phyloP scores from a whole-genome alignment of 2,329 filamentous ascomycete species.

The Ophiocordyceps camponoti-leonardi region DNA sequence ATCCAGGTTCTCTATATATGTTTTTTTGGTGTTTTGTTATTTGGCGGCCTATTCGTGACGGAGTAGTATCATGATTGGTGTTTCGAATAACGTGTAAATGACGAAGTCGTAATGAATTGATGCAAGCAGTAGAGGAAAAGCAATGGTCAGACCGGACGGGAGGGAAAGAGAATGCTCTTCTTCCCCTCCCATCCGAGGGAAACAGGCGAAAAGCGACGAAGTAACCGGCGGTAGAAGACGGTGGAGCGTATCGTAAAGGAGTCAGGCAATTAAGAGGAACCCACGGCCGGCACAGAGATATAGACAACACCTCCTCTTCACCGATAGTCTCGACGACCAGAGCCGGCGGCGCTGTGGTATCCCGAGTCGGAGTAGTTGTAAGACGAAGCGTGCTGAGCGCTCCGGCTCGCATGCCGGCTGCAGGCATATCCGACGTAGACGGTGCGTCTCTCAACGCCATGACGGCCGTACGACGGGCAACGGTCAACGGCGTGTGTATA shows the following conservation, averaged over 20 bases:
- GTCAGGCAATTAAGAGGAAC: constrained; percentile 2
- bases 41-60: neutral
- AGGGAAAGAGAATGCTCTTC: too few species aligned
- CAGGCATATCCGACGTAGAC: constrained; percentile 77
- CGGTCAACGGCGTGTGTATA: constrained; percentile 75
- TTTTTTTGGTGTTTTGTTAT: neutral
- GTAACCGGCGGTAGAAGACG: constrained; percentile 14
- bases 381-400: constrained; percentile 20
- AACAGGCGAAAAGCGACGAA: too few species aligned
- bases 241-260: constrained; percentile 1
- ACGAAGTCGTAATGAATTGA: too few species aligned
- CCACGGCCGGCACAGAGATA: constrained; percentile 24
- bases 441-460: constrained; percentile 50
- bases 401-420: constrained; percentile 14
- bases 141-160: too few species aligned
- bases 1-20: neutral
- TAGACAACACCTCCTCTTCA: constrained; percentile 37
- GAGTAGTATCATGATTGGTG: too few species aligned
- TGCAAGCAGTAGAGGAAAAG: too few species aligned
- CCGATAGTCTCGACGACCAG: constrained; percentile 26
- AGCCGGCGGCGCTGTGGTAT: constrained; percentile 29
- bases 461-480: constrained; percentile 57
- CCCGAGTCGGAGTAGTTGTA: constrained; percentile 35
- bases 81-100: too few species aligned
- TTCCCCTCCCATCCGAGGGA: neutral